A percentile compares a stretch with the other conserved stretches of the same genome.
Conservation (phyloP, 768 basidiomycete genomes). For the Pleurotus salmoneostramineus region DNA sequence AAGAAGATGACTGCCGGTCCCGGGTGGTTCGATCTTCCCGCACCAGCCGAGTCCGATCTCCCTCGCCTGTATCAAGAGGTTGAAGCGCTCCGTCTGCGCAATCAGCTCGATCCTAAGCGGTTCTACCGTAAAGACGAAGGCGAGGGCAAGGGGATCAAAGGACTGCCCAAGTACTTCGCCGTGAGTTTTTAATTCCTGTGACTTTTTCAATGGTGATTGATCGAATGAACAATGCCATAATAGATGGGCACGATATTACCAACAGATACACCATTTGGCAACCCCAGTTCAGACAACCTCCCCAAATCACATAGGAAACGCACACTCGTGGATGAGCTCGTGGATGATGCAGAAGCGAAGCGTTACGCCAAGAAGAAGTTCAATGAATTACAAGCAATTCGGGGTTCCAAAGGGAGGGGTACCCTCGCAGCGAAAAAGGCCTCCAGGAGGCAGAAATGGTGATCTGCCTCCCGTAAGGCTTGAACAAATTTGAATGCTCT, state of each 20-base stretch:
- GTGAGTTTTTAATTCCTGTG: constrained; percentile 40
- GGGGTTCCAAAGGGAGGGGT: constrained; percentile 66
- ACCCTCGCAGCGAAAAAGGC: constrained; percentile 67
- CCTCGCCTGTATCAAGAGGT: constrained; percentile 81
- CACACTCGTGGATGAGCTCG: constrained; percentile 83
- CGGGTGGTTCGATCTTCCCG: constrained; percentile 87
- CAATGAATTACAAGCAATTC: constrained; percentile 65
- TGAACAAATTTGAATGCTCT: neutral
- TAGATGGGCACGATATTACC: constrained; percentile 81
- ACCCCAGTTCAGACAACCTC: constrained; percentile 66
- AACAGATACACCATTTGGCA: constrained; percentile 69
- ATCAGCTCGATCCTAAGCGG: constrained; percentile 88
- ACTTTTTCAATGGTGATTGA: constrained; percentile 1
- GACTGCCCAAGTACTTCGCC: constrained; percentile 87
- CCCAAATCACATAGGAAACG: constrained; percentile 68
- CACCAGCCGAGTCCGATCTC: constrained; percentile 74
- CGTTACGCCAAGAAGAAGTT: constrained; percentile 93
- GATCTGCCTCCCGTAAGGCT: constrained; percentile 14
- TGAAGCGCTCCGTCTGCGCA: constrained; percentile 80
- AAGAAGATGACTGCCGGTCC: constrained; percentile 72
- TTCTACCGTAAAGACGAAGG: constrained; percentile 88
- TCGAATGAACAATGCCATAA: constrained; percentile 8
- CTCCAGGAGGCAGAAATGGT: constrained; percentile 69
- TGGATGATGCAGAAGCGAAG: constrained; percentile 83
- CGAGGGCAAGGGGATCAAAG: constrained; percentile 81